phyloP scores from a whole-genome alignment of 352 stramenopile genomes.

The Globisporangium spiculum region DNA sequence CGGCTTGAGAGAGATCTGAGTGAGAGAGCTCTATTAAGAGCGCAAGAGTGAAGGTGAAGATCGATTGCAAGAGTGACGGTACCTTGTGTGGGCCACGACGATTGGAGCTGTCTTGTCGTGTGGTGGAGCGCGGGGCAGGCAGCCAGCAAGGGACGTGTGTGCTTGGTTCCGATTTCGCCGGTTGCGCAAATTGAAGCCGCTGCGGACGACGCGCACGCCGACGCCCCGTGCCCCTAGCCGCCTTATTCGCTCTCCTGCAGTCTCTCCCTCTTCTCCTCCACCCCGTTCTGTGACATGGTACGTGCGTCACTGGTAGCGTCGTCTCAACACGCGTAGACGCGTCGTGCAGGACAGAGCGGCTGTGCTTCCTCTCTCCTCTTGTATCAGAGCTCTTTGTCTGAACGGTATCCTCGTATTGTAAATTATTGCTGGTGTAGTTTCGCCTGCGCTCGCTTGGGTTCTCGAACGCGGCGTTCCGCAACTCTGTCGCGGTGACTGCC shows the following conservation, averaged over 20 bases:
- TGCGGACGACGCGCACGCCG: neutral
- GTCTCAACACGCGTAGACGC: neutral
- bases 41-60: neutral
- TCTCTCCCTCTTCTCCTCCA: neutral
- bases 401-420: neutral
- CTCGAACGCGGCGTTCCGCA: slow-evolving; percentile 14
- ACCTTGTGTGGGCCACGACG: neutral
- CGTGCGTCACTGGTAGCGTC: neutral
- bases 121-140: neutral
- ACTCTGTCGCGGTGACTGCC: slow-evolving; percentile 28
- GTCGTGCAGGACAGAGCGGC: neutral
- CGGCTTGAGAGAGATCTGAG: neutral
- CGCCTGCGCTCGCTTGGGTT: slow-evolving; percentile 13
- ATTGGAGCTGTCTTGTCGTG: neutral
- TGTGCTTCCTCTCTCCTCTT: neutral
- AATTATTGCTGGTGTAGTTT: neutral
- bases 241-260: neutral
- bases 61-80: neutral
- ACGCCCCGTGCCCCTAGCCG: neutral
- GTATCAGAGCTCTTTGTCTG: neutral
- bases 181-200: slow-evolving; percentile 6
- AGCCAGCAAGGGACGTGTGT: neutral
- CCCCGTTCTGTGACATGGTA: neutral
- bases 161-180: neutral
- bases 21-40: too few species aligned